Conservation (phyloP, 2,329 filamentous ascomycete genomes). For the Ophiosphaerella korrae region DNA sequence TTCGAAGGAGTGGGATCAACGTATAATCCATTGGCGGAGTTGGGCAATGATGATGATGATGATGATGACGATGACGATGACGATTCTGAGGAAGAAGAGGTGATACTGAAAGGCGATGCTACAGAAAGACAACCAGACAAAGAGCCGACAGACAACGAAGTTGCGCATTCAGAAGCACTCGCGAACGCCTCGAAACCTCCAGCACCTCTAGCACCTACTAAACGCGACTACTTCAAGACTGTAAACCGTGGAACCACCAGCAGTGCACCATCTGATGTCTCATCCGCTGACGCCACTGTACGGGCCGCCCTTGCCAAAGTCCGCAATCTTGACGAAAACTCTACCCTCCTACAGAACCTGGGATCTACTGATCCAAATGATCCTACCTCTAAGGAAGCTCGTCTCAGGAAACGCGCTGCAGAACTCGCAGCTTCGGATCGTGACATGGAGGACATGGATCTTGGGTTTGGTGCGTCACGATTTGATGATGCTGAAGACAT, state of each 20-base stretch:
- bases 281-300: slow-evolving; percentile 73
- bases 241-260: slow-evolving; percentile 9
- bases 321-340: slow-evolving; percentile 53
- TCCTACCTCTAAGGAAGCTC: slow-evolving; percentile 64
- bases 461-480: slow-evolving; percentile 89
- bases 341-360: slow-evolving; percentile 50
- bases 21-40: slow-evolving; percentile 63
- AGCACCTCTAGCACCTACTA: slow-evolving; percentile 10
- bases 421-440: slow-evolving; percentile 75
- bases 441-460: slow-evolving; percentile 88
- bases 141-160: neutral
- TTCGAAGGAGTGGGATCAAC: slow-evolving; percentile 65
- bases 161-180: slow-evolving; percentile 3
- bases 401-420: slow-evolving; percentile 65
- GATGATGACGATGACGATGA: slow-evolving; percentile 51
- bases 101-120: neutral
- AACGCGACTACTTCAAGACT: slow-evolving; percentile 30
- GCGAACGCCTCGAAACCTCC: slow-evolving; percentile 7
- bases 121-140: neutral
- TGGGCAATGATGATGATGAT: slow-evolving; percentile 56
- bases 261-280: slow-evolving; percentile 41
- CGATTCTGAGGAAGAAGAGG: slow-evolving; percentile 14
- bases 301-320: slow-evolving; percentile 86
- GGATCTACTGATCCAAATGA: slow-evolving; percentile 23
- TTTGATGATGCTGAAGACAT: slow-evolving; percentile 88